Evolutionary conservation across 2,329 filamentous ascomycete species (phyloP).

Genomic region (Gyromitra esculenta): DNA sequence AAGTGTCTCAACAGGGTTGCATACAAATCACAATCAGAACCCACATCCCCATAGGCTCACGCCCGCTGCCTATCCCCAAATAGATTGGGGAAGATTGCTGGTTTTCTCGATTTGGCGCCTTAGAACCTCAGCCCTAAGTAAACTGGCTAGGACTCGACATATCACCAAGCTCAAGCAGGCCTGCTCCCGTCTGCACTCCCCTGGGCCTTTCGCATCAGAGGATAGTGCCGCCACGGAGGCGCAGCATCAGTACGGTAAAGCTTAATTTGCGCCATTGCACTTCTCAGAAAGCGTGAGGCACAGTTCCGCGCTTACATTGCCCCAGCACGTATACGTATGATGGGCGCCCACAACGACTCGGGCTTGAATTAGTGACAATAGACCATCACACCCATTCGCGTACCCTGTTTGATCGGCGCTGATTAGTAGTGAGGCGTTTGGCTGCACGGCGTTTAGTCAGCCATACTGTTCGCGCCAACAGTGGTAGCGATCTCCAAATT

Average conservation of each 20-base stretch:
- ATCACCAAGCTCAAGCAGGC: background rate
- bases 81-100: background rate
- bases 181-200: too few relatives aligned
- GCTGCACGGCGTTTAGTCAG: constrained; percentile 23
- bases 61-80: constrained; percentile 16
- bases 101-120: background rate
- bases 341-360: too few relatives aligned
- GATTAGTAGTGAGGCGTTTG: constrained; percentile 12
- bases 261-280: constrained; percentile 25
- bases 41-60: background rate
- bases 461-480: background rate
- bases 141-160: background rate
- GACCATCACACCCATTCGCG: background rate
- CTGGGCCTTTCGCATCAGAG: background rate
- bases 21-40: constrained; percentile 18
- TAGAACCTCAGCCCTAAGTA: constrained; percentile 36
- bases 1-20: constrained; percentile 6
- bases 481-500: constrained; percentile 18
- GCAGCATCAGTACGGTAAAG: constrained; percentile 9
- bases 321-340: background rate
- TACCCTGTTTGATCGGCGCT: constrained; percentile 2
- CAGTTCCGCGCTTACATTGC: constrained; percentile 14
- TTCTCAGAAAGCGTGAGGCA: background rate
- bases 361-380: background rate
- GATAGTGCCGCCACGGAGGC: constrained; percentile 11